A percentile compares a stretch with the other conserved stretches of the same genome.
Conservation (phyloP, 2,329 filamentous ascomycete genomes). For the Cercospora sp. region DNA sequence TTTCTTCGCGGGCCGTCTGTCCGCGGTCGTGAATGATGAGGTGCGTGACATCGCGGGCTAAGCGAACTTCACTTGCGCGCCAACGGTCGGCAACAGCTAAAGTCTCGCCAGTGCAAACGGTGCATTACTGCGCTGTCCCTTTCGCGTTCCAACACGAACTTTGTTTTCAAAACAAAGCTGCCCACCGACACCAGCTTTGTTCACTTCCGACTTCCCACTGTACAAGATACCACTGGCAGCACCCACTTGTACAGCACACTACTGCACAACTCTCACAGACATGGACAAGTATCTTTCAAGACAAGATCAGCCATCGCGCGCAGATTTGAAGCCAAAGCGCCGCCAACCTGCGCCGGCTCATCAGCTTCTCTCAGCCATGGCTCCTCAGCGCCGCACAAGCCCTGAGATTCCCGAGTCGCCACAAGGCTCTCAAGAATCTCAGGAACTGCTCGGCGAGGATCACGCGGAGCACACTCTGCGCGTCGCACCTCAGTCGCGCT, state of each 20-base stretch:
- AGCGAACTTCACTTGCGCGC: conserved; percentile 1
- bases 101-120: neutral
- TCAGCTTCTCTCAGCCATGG: neutral
- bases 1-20: neutral
- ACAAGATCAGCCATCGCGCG: neutral
- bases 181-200: neutral
- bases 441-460: neutral
- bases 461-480: neutral
- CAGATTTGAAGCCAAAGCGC: neutral
- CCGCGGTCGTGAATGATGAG: neutral
- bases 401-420: neutral
- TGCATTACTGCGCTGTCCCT: neutral
- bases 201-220: neutral
- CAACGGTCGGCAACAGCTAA: neutral
- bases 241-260: neutral
- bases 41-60: neutral
- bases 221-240: neutral
- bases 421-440: neutral
- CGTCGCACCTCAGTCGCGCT: neutral
- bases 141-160: neutral
- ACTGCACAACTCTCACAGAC: neutral
- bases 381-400: neutral
- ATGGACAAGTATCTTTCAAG: neutral
- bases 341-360: neutral
- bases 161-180: neutral